phyloP scores from a whole-genome alignment of 129 eudicot genomes.

The Lactuca saligna region DNA sequence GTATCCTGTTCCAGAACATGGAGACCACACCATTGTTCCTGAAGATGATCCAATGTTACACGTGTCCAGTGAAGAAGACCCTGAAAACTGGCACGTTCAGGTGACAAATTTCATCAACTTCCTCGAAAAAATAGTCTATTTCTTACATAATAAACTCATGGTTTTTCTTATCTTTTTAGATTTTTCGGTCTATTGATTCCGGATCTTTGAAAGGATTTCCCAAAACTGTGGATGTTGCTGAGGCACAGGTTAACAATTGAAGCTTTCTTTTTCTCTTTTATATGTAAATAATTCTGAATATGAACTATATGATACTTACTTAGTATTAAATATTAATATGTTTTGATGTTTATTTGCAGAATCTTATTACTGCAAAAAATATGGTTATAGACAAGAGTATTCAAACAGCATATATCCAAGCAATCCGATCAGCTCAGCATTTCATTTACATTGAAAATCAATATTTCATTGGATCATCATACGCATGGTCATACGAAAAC shows the following conservation, averaged over 20 bases:
- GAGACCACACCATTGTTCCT: slow-evolving; percentile 47
- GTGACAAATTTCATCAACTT: slow-evolving; percentile 28
- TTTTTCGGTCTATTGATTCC: slow-evolving; percentile 91
- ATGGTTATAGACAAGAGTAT: slow-evolving; percentile 90
- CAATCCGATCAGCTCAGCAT: slow-evolving; percentile 92
- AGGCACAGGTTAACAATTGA: slow-evolving; percentile 52
- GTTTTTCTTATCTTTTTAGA: slow-evolving; percentile 42
- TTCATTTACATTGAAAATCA: slow-evolving; percentile 93
- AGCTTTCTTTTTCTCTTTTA: slow-evolving; percentile 15
- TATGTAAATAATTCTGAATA: neutral
- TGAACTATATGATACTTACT: neutral
- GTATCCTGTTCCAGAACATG: slow-evolving; percentile 26
- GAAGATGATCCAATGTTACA: slow-evolving; percentile 63
- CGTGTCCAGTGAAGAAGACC: slow-evolving; percentile 60
- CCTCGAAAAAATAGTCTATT: neutral
- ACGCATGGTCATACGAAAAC: slow-evolving; percentile 88
- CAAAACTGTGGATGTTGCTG: slow-evolving; percentile 60
- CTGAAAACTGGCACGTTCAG: slow-evolving; percentile 98
- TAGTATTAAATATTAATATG: neutral
- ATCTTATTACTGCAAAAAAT: slow-evolving; percentile 71
- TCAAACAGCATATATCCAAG: slow-evolving; percentile 89
- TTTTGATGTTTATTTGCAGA: slow-evolving; percentile 51
- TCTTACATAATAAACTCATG: neutral
- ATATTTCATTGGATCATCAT: slow-evolving; percentile 85
- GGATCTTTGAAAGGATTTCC: slow-evolving; percentile 90